A percentile compares a stretch with the other conserved stretches of the same genome.
Conservation (phyloP, 192 early-diverging fungal genomes). For the Coemansia sp. region DNA sequence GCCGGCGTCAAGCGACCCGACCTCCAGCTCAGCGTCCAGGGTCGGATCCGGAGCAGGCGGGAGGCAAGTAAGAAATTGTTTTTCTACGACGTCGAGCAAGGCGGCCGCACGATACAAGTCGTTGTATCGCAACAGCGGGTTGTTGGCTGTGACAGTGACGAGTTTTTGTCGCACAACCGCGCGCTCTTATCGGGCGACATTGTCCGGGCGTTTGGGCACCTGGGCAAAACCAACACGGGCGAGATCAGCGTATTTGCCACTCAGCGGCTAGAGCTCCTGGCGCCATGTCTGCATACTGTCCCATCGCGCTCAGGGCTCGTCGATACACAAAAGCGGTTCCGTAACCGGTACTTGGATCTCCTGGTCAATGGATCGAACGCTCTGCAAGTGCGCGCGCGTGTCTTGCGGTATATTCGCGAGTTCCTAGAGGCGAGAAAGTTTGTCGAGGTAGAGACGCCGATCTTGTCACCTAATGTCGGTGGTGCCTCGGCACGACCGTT, state of each 20-base stretch:
- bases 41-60: slow-evolving; percentile 67
- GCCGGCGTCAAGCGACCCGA: slow-evolving; percentile 37
- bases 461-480: slow-evolving; percentile 70
- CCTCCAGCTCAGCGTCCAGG: slow-evolving; percentile 51
- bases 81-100: slow-evolving; percentile 71
- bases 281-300: slow-evolving; percentile 71
- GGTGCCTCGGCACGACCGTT: slow-evolving; percentile 86
- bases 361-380: slow-evolving; percentile 63
- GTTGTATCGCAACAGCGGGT: slow-evolving; percentile 58
- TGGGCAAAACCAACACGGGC: slow-evolving; percentile 71
- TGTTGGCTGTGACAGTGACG: slow-evolving; percentile 30
- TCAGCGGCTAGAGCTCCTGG: slow-evolving; percentile 55
- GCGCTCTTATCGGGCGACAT: slow-evolving; percentile 66
- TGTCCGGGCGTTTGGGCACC: slow-evolving; percentile 62
- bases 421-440: slow-evolving; percentile 70
- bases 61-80: slow-evolving; percentile 73
- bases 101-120: slow-evolving; percentile 64
- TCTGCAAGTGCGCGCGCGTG: slow-evolving; percentile 61
- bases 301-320: slow-evolving; percentile 63
- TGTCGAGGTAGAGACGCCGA: slow-evolving; percentile 85
- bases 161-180: slow-evolving; percentile 54
- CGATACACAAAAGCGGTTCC: slow-evolving; percentile 71
- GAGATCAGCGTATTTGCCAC: slow-evolving; percentile 70
- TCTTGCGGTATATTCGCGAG: slow-evolving; percentile 63
- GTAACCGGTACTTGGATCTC: slow-evolving; percentile 74